Evolutionary conservation across 1,284 basidiomycete genomes (phyloP).

Genomic region (Rhodotorula sp.): DNA sequence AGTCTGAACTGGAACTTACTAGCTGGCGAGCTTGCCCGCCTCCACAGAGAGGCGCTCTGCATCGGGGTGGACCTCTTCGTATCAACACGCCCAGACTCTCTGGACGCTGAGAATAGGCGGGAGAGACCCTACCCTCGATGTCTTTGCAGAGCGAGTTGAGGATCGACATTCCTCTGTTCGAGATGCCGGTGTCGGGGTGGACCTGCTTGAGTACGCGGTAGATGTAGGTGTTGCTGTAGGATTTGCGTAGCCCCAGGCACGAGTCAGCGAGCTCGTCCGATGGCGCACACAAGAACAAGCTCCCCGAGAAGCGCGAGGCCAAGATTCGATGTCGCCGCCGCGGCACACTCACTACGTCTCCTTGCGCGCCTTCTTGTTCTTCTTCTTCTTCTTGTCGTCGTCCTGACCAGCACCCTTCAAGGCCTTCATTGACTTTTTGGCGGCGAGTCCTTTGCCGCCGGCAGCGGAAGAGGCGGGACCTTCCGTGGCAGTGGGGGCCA

Average conservation of each 20-base stretch:
- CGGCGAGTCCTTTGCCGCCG: slow-evolving; percentile 30
- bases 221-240: slow-evolving; percentile 35
- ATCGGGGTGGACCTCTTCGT: no score
- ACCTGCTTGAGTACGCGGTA: slow-evolving; percentile 74
- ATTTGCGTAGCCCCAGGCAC: no score
- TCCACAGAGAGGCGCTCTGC: slow-evolving; percentile 51
- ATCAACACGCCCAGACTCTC: not conserved
- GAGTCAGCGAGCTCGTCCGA: slow-evolving; percentile 4
- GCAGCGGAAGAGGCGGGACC: slow-evolving; percentile 22
- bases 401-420: slow-evolving; percentile 52
- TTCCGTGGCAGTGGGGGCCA: slow-evolving; percentile 4
- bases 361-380: slow-evolving; percentile 70
- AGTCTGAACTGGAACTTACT: slow-evolving; percentile 46
- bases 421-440: slow-evolving; percentile 15
- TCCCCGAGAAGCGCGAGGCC: not conserved
- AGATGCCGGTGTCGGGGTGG: slow-evolving; percentile 95
- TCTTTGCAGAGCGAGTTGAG: slow-evolving; percentile 59
- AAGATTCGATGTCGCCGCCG: no score
- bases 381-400: slow-evolving; percentile 49
- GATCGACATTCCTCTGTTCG: slow-evolving; percentile 95
- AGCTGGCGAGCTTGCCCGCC: slow-evolving; percentile 83
- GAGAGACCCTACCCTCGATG: slow-evolving; percentile 60
- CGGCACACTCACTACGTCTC: slow-evolving; percentile 46
- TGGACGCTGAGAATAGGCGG: not conserved
- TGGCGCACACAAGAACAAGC: no score